Conservation (phyloP, 1,139 yeast species). For the Kluyveromyces marxianus region DNA sequence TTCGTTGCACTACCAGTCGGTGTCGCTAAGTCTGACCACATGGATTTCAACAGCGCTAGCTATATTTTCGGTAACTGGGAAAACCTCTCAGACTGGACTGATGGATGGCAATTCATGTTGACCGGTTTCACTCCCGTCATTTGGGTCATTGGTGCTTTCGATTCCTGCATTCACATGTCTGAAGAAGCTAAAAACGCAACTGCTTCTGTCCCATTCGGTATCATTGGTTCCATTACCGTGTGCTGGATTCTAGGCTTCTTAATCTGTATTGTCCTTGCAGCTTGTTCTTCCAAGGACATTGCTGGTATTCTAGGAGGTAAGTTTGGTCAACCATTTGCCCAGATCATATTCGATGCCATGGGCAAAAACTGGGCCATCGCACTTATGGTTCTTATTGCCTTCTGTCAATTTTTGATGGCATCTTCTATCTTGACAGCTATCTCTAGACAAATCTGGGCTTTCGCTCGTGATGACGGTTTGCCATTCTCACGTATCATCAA, state of each 20-base stretch:
- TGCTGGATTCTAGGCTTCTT: slow-evolving; percentile 59
- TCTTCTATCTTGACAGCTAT: slow-evolving; percentile 45
- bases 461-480: slow-evolving; percentile 46
- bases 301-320: slow-evolving; percentile 36
- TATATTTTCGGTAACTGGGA: slow-evolving; percentile 51
- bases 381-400: slow-evolving; percentile 51
- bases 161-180: slow-evolving; percentile 63
- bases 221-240: slow-evolving; percentile 44
- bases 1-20: slow-evolving; percentile 61
- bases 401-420: slow-evolving; percentile 64
- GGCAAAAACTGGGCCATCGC: slow-evolving; percentile 68
- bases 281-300: slow-evolving; percentile 50
- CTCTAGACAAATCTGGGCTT: slow-evolving; percentile 47
- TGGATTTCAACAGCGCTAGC: slow-evolving; percentile 34
- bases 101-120: slow-evolving; percentile 54
- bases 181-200: slow-evolving; percentile 67
- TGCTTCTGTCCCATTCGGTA: slow-evolving; percentile 62
- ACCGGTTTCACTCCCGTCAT: slow-evolving; percentile 49
- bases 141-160: slow-evolving; percentile 64
- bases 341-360: slow-evolving; percentile 53
- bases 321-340: slow-evolving; percentile 57
- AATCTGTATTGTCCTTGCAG: slow-evolving; percentile 46
- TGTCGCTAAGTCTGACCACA: slow-evolving; percentile 30
- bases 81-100: slow-evolving; percentile 51
- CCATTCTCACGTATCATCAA: slow-evolving; percentile 43